Evolutionary conservation across 768 basidiomycete genomes (phyloP).

Genomic region (Lactarius sp.): DNA sequence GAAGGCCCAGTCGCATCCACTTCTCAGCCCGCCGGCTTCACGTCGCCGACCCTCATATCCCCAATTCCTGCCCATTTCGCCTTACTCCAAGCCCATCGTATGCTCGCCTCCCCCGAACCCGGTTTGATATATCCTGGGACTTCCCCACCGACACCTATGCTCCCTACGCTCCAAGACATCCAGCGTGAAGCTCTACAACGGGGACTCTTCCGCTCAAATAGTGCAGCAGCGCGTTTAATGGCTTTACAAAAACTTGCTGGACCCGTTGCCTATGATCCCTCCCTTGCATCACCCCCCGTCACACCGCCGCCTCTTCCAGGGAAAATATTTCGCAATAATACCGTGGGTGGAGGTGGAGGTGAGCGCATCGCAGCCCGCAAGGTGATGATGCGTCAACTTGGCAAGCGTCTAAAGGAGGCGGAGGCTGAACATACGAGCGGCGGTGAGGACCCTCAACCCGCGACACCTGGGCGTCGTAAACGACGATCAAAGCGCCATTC

Average conservation of each 20-base stretch:
- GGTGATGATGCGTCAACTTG: slow-evolving; percentile 58
- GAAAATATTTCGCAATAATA: slow-evolving; percentile 59
- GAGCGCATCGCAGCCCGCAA: slow-evolving; percentile 71
- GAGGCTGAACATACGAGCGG: slow-evolving; percentile 60
- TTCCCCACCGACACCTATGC: slow-evolving; percentile 58
- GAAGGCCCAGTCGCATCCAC: slow-evolving; percentile 37
- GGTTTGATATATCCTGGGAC: slow-evolving; percentile 60
- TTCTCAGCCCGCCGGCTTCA: slow-evolving; percentile 15
- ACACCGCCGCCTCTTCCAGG: slow-evolving; percentile 47
- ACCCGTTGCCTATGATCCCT: slow-evolving; percentile 54
- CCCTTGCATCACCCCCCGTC: slow-evolving; percentile 43
- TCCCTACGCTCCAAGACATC: slow-evolving; percentile 75
- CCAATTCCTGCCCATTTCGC: slow-evolving; percentile 55
- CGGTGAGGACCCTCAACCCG: slow-evolving; percentile 43
- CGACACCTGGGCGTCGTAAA: slow-evolving; percentile 19
- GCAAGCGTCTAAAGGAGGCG: slow-evolving; percentile 53
- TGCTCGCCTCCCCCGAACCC: slow-evolving; percentile 42
- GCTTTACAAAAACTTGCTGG: slow-evolving; percentile 86
- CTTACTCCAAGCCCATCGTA: slow-evolving; percentile 21
- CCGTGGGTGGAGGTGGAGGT: slow-evolving; percentile 75
- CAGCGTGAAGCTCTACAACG: slow-evolving; percentile 41
- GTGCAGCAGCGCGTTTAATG: slow-evolving; percentile 70
- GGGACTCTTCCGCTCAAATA: slow-evolving; percentile 84
- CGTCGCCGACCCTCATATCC: slow-evolving; percentile 40
- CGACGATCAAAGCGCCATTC: slow-evolving; percentile 24